phyloP scores from a whole-genome alignment of 306 rosid species.

The Fragaria ananassa region DNA sequence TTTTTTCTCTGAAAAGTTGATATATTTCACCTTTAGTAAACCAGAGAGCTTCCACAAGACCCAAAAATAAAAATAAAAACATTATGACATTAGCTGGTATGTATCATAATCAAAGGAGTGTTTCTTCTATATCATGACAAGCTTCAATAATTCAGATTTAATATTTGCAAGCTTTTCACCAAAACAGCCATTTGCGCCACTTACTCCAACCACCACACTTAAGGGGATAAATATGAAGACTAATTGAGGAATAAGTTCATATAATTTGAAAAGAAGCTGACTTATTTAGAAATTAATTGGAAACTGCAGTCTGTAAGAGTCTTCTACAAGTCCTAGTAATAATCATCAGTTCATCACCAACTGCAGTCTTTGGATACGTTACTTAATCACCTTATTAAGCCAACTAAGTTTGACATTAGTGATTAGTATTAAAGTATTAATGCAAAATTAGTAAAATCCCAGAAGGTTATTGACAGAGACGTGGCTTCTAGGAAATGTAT shows the following conservation, averaged over 20 bases:
- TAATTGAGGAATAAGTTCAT: neutral
- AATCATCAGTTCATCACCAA: neutral
- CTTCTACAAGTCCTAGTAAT: neutral
- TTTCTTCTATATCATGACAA: neutral
- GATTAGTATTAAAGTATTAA: neutral
- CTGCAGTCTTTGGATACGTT: neutral
- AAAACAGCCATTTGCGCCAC: conserved; percentile 7
- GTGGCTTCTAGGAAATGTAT: conserved; percentile 8
- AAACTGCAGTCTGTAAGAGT: conserved; percentile 13
- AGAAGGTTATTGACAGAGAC: neutral
- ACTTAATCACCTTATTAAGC: neutral
- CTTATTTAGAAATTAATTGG: neutral
- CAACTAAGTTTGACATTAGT: conserved; percentile 7
- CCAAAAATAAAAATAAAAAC: too few species aligned
- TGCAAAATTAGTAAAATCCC: neutral
- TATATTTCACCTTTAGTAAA: neutral
- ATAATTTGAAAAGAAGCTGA: conserved; percentile 6
- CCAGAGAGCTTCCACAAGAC: too few species aligned
- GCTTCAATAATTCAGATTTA: neutral
- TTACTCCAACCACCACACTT: conserved; percentile 5
- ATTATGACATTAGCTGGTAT: neutral
- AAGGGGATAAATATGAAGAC: neutral
- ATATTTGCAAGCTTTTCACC: neutral
- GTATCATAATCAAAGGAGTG: neutral
- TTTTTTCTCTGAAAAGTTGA: too few species aligned